Base-by-base conservation (phyloP, 192 early-diverging fungal genomes). In the Coemansia sp. region DNA sequence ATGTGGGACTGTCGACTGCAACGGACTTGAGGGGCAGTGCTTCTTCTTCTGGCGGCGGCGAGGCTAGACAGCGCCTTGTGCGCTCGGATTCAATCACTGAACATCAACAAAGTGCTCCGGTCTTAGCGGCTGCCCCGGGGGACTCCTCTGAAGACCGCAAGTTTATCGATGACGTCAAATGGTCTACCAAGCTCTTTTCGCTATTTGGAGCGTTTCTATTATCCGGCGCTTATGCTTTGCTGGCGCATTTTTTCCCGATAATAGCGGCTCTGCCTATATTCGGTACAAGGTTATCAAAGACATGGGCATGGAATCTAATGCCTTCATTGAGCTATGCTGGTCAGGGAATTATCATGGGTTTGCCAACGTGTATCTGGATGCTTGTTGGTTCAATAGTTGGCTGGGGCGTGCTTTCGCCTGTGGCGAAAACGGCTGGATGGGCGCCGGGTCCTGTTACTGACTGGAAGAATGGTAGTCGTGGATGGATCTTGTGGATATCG, bases 401-500 rank as follows among this genome's bases (percentile, higher is more conserved):
- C 3, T 89, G 87, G 87, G 87, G 84, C 6, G 71, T 89, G 11
- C 58, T 89, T 8, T 87, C 85, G 7, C 87, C 87, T 0, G 6
- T 87, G 1, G 83, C 87, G 4, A 82, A 80, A 26, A 69, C 75
- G 29, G 67, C 77, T n/a, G 81, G 85, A 17, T 89, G 87, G 87
- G 85, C 85, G 5, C 78, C 82, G 0, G 87, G 87, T 1, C 76
- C 78, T 8, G 82, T 89, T 9, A 56, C 65, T 24, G 83, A 85
- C 48, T 85, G 85, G 77, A 89, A 86, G 36, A 68, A 50, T 0
- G 87, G 87, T 2, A 80, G 81, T 9, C 74, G 81, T 35, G 87
- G 87, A 0, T 89, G 87, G 87, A 89, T 89, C 34, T 53, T 89
- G 33, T 89, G 87, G 87, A 78, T 89, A 24, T 87, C 85, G 13